These are phyloP conservation scores for Xeromyces bisporus DNA, from an alignment of 495 filamentous ascomycete species.

Conservation along the genomic window DNA sequence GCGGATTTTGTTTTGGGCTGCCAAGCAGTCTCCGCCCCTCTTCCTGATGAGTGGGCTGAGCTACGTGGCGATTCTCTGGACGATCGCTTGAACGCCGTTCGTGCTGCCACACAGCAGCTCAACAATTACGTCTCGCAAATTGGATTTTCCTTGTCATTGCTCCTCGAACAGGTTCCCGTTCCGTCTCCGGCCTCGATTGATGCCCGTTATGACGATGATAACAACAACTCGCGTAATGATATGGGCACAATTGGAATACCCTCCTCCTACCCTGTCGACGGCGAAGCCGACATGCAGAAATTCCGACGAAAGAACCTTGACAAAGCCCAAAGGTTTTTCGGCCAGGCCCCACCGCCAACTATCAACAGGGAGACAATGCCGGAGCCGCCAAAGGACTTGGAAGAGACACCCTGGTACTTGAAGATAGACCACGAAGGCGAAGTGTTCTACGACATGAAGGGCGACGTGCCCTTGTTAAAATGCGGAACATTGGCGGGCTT, in stretches of 20 bases:
- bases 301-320: slow-evolving; percentile 48
- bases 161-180: slow-evolving; percentile 61
- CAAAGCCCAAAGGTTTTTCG: slow-evolving; percentile 79
- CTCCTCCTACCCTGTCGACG: slow-evolving; percentile 44
- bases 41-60: slow-evolving; percentile 92
- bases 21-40: slow-evolving; percentile 71
- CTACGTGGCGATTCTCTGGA: slow-evolving; percentile 83
- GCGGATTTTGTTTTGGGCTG: slow-evolving; percentile 76
- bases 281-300: slow-evolving; percentile 31
- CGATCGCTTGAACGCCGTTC: slow-evolving; percentile 63
- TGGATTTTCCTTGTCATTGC: slow-evolving; percentile 68
- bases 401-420: slow-evolving; percentile 70
- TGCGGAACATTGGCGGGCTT: slow-evolving; percentile 78
- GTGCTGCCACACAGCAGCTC: slow-evolving; percentile 55
- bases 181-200: slow-evolving; percentile 11
- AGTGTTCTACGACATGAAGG: slow-evolving; percentile 73
- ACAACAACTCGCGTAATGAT: slow-evolving; percentile 17
- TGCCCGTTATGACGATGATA: slow-evolving; percentile 14
- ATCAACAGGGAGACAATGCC: slow-evolving; percentile 29
- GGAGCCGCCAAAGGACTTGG: slow-evolving; percentile 35
- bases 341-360: slow-evolving; percentile 51
- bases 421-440: slow-evolving; percentile 81
- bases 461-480: slow-evolving; percentile 51
- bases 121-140: slow-evolving; percentile 78
- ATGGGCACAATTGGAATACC: slow-evolving; percentile 39